phyloP scores from a whole-genome alignment of 1,284 basidiomycete species.

The Phylloboletellus chloephorus region DNA sequence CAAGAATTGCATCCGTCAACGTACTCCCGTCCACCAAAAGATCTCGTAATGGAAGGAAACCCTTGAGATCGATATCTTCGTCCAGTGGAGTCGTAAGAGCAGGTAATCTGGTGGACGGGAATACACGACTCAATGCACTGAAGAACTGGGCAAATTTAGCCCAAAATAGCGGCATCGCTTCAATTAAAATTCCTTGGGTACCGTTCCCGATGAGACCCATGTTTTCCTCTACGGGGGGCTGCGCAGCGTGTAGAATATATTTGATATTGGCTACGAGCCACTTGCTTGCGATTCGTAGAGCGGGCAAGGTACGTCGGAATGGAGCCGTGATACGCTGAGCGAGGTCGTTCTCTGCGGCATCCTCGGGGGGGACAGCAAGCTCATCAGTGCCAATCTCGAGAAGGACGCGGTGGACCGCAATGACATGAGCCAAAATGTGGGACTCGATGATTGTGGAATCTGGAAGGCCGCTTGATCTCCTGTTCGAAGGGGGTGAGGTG shows the following conservation, averaged over 20 bases:
- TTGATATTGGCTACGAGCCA: conserved; percentile 82
- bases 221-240: conserved; percentile 17
- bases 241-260: conserved; percentile 51
- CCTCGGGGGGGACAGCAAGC: conserved; percentile 45
- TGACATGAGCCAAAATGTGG: conserved; percentile 66
- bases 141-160: conserved; percentile 64
- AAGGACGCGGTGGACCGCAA: conserved; percentile 64
- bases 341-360: conserved; percentile 54
- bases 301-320: conserved; percentile 81
- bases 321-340: conserved; percentile 81
- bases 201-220: conserved; percentile 13
- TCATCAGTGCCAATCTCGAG: conserved; percentile 63
- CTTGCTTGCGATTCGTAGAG: conserved; percentile 82
- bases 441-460: conserved; percentile 48
- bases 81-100: conserved; percentile 65
- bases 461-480: conserved; percentile 22
- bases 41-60: conserved; percentile 78
- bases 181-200: conserved; percentile 17
- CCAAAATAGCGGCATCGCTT: conserved; percentile 63
- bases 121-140: conserved; percentile 57
- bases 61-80: conserved; percentile 87
- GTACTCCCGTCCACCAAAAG: conserved; percentile 34
- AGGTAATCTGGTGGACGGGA: conserved; percentile 68
- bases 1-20: conserved; percentile 6
- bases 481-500: conserved; percentile 31